Conservation (phyloP, 192 early-diverging fungal genomes). For the Dissophora globulifera region DNA sequence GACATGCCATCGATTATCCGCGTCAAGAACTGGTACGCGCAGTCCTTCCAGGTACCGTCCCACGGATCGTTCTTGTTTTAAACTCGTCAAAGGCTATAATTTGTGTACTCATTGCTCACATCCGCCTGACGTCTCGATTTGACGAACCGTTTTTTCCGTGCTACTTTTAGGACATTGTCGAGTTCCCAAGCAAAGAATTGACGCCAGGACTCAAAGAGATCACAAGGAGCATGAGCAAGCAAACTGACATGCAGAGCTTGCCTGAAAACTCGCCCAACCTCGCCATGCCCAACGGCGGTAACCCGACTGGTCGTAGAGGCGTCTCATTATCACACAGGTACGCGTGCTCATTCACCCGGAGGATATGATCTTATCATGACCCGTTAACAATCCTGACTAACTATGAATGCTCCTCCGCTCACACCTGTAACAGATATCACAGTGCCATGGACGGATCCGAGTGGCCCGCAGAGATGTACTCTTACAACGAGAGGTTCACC, state of each 20-base stretch:
- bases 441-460: conserved; percentile 61
- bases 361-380: background rate
- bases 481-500: conserved; percentile 88
- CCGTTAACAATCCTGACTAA: too few relatives aligned
- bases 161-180: conserved; percentile 64
- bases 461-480: conserved; percentile 74
- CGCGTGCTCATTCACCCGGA: background rate
- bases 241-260: conserved; percentile 43
- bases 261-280: conserved; percentile 60
- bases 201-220: conserved; percentile 47
- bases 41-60: conserved; percentile 79
- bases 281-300: conserved; percentile 41
- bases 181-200: conserved; percentile 64
- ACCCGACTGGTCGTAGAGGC: conserved; percentile 11
- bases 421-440: conserved; percentile 69
- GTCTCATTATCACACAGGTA: conserved; percentile 66
- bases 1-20: conserved; percentile 90
- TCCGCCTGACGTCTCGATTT: background rate
- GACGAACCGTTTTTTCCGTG: too few relatives aligned
- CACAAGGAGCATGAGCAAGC: conserved; percentile 35
- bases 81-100: too few relatives aligned
- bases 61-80: too few relatives aligned
- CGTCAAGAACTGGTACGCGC: conserved; percentile 97
- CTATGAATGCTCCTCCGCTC: too few relatives aligned
- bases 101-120: too few relatives aligned